A percentile compares a stretch with the other conserved stretches of the same genome.
These are phyloP conservation scores for Pisolithus marmoratus DNA, from an alignment of 768 basidiomycete genomes.

Conservation along the genomic window DNA sequence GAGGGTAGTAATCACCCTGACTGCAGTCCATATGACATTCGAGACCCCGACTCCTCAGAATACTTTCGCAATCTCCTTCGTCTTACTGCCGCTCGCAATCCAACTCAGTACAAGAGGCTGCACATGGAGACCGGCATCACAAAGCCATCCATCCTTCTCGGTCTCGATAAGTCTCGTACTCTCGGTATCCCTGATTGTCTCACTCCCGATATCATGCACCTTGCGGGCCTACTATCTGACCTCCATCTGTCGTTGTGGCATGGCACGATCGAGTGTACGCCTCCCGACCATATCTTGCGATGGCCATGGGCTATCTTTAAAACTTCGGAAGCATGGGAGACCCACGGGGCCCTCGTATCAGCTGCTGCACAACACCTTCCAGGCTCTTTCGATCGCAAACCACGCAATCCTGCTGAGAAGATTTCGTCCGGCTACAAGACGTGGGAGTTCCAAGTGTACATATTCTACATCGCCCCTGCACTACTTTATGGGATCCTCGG, in stretches of 20 bases:
- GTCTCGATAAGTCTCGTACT: not conserved
- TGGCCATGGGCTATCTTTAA: constrained; percentile 31
- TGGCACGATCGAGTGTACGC: too few relatives aligned
- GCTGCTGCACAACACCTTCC: constrained; percentile 4
- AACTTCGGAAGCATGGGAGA: constrained; percentile 14
- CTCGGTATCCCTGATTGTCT: too few relatives aligned
- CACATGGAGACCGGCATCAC: not conserved
- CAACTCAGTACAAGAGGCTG: not conserved
- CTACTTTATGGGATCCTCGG: constrained; percentile 13
- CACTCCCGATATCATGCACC: too few relatives aligned
- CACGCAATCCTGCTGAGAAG: too few relatives aligned
- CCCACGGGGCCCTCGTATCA: constrained; percentile 16
- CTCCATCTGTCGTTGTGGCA: too few relatives aligned
- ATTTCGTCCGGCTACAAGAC: too few relatives aligned
- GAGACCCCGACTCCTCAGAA: not conserved
- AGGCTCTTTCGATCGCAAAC: too few relatives aligned
- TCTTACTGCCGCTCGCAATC: not conserved
- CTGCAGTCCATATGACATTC: not conserved
- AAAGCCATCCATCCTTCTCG: too few relatives aligned
- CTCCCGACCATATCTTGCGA: not conserved
- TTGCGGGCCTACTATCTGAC: too few relatives aligned
- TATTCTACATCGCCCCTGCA: too few relatives aligned
- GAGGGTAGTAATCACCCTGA: not conserved
- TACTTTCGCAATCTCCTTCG: not conserved
- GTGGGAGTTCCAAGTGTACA: too few relatives aligned